Conservation (phyloP, 805 yeast genomes). For the Myxozyma monticola region DNA sequence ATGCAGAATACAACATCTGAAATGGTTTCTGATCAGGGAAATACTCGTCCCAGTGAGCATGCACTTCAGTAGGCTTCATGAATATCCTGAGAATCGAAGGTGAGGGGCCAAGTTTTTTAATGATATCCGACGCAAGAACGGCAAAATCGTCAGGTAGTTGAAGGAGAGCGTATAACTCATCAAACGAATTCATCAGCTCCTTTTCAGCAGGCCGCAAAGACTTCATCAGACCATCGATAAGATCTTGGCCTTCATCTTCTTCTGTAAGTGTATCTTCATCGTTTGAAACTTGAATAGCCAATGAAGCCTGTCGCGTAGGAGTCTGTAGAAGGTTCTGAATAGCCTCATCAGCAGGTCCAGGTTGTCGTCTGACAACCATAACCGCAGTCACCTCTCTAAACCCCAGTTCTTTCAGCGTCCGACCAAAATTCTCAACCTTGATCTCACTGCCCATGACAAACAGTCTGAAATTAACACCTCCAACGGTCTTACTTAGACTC, state of each 20-base stretch:
- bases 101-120: slow-evolving; percentile 11
- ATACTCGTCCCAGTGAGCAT: slow-evolving; percentile 5
- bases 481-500: not conserved
- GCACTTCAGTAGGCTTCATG: slow-evolving; percentile 6
- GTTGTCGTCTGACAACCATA: slow-evolving; percentile 10
- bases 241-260: not conserved
- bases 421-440: not conserved
- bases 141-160: slow-evolving; percentile 19
- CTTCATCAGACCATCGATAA: too few relatives aligned
- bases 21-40: slow-evolving; percentile 16
- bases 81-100: slow-evolving; percentile 4
- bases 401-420: slow-evolving; percentile 15
- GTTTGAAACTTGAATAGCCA: too few relatives aligned
- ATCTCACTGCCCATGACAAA: slow-evolving; percentile 22
- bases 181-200: slow-evolving; percentile 8
- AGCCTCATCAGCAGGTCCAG: not conserved
- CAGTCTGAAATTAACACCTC: slow-evolving; percentile 9
- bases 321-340: not conserved
- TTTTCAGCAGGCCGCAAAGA: slow-evolving; percentile 5
- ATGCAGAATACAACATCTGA: slow-evolving; percentile 12
- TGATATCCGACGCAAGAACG: slow-evolving; percentile 1
- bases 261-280: too few relatives aligned
- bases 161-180: slow-evolving; percentile 5
- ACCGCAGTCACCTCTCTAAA: slow-evolving; percentile 21
- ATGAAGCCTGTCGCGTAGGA: too few relatives aligned